Base-by-base conservation (phyloP, 2,329 filamentous ascomycete species). In the Rugonectria rugulosa region DNA sequence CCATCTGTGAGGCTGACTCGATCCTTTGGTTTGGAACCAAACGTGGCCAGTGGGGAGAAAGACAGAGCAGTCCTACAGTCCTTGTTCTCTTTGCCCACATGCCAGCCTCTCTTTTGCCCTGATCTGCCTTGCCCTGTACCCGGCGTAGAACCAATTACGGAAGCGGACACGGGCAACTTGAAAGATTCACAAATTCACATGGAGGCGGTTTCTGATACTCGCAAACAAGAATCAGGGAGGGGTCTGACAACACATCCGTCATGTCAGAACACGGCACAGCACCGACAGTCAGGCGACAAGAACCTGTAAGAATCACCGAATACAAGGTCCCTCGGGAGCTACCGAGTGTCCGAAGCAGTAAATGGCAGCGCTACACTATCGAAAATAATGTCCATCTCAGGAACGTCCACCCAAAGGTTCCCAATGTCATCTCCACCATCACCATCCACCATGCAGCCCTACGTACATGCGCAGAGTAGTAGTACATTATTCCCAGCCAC, bases 1-100 rank as follows among this genome's bases (percentile, higher is more conserved):
- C 53, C 46, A 17, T 50, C 40, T 20, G 46, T 41, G 53, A 56
- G 53, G 53, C 40, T 56, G 46, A 56, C 46, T 56, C 29, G 36
- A 37, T 41, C 29, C 20, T 15, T 41, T 36, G 46, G 42, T 11
- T 27, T 42, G 15, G 46, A 34, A 44, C 38, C 44, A 31, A 44
- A 31, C 44, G n/a, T 49, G 37, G 38, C 44, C 24, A 19, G 41
- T 43, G 40, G 44, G 37, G 31, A n/a, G 31, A 23, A 26, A 19
- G 20, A 29, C 19, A n/a, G n/a, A n/a, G n/a, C n/a, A n/a, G n/a
- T n/a, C n/a, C n/a, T n/a, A n/a, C n/a, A n/a, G n/a, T n/a, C 32
- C 32, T 34, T 7, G 23, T 41, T 23, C 11, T 32, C 11, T 32
- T 32, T 9, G 29, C 24, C 23, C 10, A 31, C 34, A 19, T 6